Percentiles rank a stretch among this genome's conserved stretches.
Conservation (phyloP, 768 basidiomycete species). For the Termitomyces bulborhizus region DNA sequence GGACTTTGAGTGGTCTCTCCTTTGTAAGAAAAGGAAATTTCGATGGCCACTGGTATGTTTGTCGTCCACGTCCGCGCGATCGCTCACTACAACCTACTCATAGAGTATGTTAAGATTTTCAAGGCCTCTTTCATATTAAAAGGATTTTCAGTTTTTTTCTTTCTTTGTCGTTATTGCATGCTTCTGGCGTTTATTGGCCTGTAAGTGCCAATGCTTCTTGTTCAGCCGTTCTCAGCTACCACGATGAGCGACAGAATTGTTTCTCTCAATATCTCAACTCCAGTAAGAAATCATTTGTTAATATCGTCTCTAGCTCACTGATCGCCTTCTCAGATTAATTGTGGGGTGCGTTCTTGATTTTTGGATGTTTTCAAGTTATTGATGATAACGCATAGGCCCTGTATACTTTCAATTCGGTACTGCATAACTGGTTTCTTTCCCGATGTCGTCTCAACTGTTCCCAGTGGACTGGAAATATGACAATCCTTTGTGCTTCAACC, state of each 20-base stretch:
- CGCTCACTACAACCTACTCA: not conserved
- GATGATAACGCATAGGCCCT: conserved; percentile 35
- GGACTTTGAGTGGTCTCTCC: conserved; percentile 62
- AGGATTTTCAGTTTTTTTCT: conserved; percentile 45
- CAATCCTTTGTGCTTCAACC: conserved; percentile 59
- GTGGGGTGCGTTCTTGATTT: conserved; percentile 35
- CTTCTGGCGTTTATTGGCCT: conserved; percentile 58
- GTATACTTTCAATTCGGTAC: conserved; percentile 63
- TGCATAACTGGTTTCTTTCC: conserved; percentile 9
- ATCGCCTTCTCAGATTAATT: conserved; percentile 45
- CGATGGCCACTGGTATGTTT: conserved; percentile 64
- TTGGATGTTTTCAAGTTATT: not conserved
- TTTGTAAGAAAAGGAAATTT: conserved; percentile 51
- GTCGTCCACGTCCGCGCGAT: not conserved
- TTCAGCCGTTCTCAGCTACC: not conserved
- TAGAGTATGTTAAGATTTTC: conserved; percentile 15
- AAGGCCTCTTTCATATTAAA: not conserved
- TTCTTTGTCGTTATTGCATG: conserved; percentile 69
- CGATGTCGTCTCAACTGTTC: not conserved
- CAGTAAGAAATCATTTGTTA: conserved; percentile 24
- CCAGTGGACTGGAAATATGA: conserved; percentile 60
- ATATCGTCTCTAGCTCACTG: not conserved
- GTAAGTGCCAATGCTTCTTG: conserved; percentile 28
- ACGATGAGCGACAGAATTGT: conserved; percentile 38
- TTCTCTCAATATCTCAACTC: conserved; percentile 44